Percentiles rank a stretch among this genome's conserved stretches.
phyloP scores from a whole-genome alignment of 352 stramenopile genomes.

The Phytophthora citrophthora region DNA sequence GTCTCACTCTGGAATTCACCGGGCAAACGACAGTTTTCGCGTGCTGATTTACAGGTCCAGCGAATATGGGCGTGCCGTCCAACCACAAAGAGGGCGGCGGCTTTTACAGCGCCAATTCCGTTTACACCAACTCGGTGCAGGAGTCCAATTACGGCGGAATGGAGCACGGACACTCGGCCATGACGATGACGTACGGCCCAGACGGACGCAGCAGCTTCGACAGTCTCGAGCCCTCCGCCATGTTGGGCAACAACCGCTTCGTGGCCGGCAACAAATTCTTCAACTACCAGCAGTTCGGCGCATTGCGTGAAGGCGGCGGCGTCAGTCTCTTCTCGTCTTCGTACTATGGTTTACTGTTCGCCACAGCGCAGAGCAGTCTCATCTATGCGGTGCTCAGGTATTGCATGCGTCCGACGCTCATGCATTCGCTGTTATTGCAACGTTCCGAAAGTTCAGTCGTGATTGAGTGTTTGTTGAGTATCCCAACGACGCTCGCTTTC shows the following conservation, averaged over 20 bases:
- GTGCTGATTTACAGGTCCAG: constrained; percentile 5
- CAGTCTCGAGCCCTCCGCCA: constrained; percentile 33
- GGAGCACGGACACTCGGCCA: constrained; percentile 34
- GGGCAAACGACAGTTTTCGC: constrained; percentile 24
- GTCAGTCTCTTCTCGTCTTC: constrained; percentile 67
- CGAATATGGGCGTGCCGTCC: constrained; percentile 30
- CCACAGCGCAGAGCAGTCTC: constrained; percentile 56
- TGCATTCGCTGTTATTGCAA: constrained; percentile 67
- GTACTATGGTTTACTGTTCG: constrained; percentile 66
- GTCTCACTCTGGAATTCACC: constrained; percentile 37
- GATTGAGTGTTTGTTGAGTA: constrained; percentile 78
- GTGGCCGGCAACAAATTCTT: constrained; percentile 79
- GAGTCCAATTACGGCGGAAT: constrained; percentile 29
- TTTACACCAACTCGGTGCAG: constrained; percentile 37
- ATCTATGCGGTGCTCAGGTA: constrained; percentile 73
- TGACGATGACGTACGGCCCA: constrained; percentile 34
- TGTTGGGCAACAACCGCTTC: constrained; percentile 48
- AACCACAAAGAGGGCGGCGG: constrained; percentile 38
- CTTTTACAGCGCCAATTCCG: constrained; percentile 35
- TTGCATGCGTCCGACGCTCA: constrained; percentile 71
- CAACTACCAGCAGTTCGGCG: constrained; percentile 78
- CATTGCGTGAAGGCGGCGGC: constrained; percentile 59
- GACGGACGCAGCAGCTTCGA: constrained; percentile 37
- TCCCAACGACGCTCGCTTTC: constrained; percentile 90
- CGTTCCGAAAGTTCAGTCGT: constrained; percentile 56